A percentile compares a stretch with the other conserved stretches of the same genome.
phyloP scores from a whole-genome alignment of 805 yeast genomes.

The Ogataea minuta region DNA sequence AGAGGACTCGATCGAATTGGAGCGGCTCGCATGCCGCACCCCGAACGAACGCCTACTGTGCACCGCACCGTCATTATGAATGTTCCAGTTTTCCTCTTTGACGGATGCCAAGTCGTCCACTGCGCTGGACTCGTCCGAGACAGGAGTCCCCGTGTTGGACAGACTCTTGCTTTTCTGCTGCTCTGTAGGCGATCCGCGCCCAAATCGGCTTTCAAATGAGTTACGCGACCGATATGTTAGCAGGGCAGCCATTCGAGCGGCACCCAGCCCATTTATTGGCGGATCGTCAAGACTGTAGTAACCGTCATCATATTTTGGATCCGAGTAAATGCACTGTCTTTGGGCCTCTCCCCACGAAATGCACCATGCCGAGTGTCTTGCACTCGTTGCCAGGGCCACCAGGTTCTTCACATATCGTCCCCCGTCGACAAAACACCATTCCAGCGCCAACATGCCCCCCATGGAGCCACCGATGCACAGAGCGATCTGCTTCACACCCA shows the following conservation, averaged over 20 bases:
- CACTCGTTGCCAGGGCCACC: constrained; percentile 89
- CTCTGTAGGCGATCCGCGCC: constrained; percentile 65
- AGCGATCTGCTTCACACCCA: constrained; percentile 79
- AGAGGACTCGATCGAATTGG: constrained; percentile 29
- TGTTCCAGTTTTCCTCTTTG: constrained; percentile 63
- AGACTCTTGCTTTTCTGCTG: constrained; percentile 25
- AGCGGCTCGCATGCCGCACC: constrained; percentile 28
- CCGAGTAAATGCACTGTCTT: constrained; percentile 92
- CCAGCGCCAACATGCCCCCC: constrained; percentile 97
- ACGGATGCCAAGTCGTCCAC: constrained; percentile 11
- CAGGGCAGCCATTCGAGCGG: constrained; percentile 96
- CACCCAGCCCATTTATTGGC: constrained; percentile 84
- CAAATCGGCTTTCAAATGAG: constrained; percentile 87
- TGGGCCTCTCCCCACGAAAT: constrained; percentile 99
- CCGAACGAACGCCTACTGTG: constrained; percentile 28
- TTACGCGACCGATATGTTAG: constrained; percentile 90
- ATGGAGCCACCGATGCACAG: constrained; percentile 94
- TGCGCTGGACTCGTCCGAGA: constrained; percentile 12
- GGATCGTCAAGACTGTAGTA: constrained; percentile 76
- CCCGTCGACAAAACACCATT: constrained; percentile 65
- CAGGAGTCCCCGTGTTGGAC: constrained; percentile 4
- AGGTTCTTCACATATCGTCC: constrained; percentile 66
- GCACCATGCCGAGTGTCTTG: constrained; percentile 97
- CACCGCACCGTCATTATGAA: constrained; percentile 78
- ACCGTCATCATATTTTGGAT: constrained; percentile 91